These are phyloP conservation scores for Lactarius psammicola DNA, from an alignment of 768 basidiomycete genomes.

Conservation along the genomic window DNA sequence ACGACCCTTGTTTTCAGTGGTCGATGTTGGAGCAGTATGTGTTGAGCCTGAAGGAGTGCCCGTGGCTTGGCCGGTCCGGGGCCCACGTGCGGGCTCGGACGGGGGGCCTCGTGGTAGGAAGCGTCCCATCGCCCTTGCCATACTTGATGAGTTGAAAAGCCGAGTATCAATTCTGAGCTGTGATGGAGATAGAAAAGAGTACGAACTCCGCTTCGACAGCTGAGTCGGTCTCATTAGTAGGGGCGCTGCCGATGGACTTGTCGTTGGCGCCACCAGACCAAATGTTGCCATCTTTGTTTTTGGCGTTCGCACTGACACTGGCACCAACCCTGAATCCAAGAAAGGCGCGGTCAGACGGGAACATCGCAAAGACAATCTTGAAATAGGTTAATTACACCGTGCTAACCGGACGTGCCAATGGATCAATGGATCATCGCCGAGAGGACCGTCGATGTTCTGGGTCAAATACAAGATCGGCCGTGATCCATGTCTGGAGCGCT, in stretches of 20 bases:
- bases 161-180: neutral
- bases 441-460: neutral
- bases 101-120: neutral
- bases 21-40: neutral
- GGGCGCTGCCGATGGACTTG: neutral
- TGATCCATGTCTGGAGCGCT: neutral
- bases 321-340: neutral
- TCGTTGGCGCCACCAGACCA: too few species aligned
- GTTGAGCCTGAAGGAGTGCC: neutral
- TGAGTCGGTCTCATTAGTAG: neutral
- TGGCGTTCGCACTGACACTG: too few species aligned
- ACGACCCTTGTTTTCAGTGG: neutral
- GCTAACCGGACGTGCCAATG: neutral
- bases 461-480: neutral
- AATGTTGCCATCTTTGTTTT: too few species aligned
- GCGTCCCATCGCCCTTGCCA: neutral
- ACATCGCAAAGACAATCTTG: neutral
- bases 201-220: neutral
- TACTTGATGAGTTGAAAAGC: neutral
- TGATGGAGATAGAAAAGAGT: neutral
- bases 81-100: neutral
- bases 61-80: too few species aligned
- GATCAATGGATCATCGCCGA: neutral
- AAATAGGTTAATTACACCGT: neutral
- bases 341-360: neutral